Evolutionary conservation across 148 eudicot species (phyloP).

Genomic region (Mesembryanthemum crystallinum): DNA sequence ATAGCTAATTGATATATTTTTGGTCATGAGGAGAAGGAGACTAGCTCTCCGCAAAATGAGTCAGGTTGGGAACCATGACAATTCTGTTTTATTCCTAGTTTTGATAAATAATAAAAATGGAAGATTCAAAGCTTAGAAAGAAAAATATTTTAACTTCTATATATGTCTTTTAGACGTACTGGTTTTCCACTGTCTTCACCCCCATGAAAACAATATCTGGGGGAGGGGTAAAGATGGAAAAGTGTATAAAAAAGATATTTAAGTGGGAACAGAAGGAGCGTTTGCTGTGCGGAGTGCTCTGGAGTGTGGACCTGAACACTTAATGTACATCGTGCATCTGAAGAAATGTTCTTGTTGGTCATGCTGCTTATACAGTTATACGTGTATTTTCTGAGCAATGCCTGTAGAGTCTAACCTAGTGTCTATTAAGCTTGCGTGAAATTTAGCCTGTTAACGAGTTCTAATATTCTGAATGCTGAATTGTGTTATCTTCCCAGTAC

Average conservation of each 20-base stretch:
- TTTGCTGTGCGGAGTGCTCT: neutral
- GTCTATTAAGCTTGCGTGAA: no score
- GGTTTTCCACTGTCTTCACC: no score
- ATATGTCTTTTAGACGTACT: no score
- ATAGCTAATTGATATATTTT: neutral
- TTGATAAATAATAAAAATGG: neutral
- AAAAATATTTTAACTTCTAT: neutral
- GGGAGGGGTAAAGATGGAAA: no score
- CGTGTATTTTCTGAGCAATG: no score
- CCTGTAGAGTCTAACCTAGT: no score
- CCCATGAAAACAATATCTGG: no score
- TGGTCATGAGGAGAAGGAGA: neutral
- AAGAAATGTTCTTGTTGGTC: neutral
- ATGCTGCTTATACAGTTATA: neutral
- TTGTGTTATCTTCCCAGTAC: neutral
- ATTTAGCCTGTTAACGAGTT: neutral
- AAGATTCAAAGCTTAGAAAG: neutral
- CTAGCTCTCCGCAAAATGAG: neutral
- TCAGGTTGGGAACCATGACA: neutral
- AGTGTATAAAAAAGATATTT: no score
- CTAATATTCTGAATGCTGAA: slow-evolving; percentile 1
- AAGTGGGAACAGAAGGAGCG: no score
- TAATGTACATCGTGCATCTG: neutral
- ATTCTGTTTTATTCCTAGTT: neutral
- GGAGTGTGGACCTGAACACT: no score